Conservation (phyloP, 202 grass and related monocot species). For the Brachypodium distachyon region DNA sequence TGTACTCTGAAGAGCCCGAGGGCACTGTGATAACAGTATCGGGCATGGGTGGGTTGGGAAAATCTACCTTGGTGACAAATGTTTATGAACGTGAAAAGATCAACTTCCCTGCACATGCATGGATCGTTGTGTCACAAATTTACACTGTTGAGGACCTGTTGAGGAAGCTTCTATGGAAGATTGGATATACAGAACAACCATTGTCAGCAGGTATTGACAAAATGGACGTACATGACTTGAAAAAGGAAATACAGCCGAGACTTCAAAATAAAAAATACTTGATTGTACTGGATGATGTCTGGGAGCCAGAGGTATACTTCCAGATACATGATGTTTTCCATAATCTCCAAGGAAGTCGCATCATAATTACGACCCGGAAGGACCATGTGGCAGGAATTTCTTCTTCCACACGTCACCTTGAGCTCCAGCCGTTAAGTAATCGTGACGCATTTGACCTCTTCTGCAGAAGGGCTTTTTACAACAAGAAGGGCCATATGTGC, state of each 20-base stretch:
- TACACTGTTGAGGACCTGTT: constrained; percentile 20
- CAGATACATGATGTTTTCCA: constrained; percentile 14
- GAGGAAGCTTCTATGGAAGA: constrained; percentile 14
- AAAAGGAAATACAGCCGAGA: neutral
- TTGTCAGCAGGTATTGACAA: neutral
- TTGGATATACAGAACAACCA: neutral
- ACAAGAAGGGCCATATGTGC: neutral
- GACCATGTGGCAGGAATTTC: constrained; percentile 32
- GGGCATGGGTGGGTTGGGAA: constrained; percentile 50
- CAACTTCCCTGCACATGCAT: constrained; percentile 31
- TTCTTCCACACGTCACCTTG: neutral
- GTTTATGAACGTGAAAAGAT: constrained; percentile 28
- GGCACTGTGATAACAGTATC: constrained; percentile 25
- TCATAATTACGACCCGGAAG: constrained; percentile 38
- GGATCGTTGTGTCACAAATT: constrained; percentile 40
- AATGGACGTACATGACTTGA: constrained; percentile 32
- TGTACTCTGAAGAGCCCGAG: neutral
- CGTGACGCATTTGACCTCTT: constrained; percentile 32
- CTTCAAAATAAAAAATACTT: constrained; percentile 7
- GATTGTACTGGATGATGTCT: constrained; percentile 49
- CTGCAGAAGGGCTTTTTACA: constrained; percentile 31
- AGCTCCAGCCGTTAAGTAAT: constrained; percentile 16
- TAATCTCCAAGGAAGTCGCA: neutral
- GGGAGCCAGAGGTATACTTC: constrained; percentile 21
- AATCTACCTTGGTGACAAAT: constrained; percentile 44